These are phyloP conservation scores for Ophiobolus disseminans DNA, from an alignment of 2,329 filamentous ascomycete genomes.

Conservation along the genomic window DNA sequence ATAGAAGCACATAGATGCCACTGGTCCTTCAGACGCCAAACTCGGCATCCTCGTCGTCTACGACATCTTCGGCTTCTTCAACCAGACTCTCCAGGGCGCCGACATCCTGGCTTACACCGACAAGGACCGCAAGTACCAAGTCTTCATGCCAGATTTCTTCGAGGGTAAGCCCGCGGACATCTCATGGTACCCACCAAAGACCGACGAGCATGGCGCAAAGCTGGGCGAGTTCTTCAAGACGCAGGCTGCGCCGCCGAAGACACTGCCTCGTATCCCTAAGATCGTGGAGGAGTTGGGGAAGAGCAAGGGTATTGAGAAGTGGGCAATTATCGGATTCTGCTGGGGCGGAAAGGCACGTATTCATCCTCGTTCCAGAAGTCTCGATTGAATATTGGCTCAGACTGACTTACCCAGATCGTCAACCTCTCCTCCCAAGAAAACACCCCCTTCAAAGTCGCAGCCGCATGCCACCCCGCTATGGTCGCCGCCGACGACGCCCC, in stretches of 20 bases:
- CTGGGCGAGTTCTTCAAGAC: constrained; percentile 66
- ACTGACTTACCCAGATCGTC: constrained; percentile 55
- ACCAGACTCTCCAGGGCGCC: constrained; percentile 68
- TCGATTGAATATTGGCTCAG: not conserved
- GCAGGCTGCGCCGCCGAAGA: constrained; percentile 64
- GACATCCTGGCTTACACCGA: constrained; percentile 67
- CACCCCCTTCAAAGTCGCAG: constrained; percentile 65
- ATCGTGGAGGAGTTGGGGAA: constrained; percentile 62
- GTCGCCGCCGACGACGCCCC: constrained; percentile 65
- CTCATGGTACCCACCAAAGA: constrained; percentile 66
- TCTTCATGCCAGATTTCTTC: constrained; percentile 94
- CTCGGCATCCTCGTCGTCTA: constrained; percentile 65
- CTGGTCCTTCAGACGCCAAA: constrained; percentile 62
- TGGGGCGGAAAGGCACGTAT: constrained; percentile 60
- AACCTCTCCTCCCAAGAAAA: constrained; percentile 60
- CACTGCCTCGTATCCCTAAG: constrained; percentile 61
- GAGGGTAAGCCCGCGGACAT: constrained; percentile 73
- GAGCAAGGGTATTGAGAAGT: constrained; percentile 58
- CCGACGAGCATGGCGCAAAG: constrained; percentile 66
- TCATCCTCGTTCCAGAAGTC: too few species aligned
- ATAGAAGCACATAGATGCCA: constrained; percentile 56
- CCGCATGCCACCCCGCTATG: constrained; percentile 66
- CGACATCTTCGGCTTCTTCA: constrained; percentile 71
- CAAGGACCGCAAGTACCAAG: constrained; percentile 76
- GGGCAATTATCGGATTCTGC: constrained; percentile 68